Conservation (phyloP, 768 basidiomycete genomes). For the Thelephora aurantiotincta region DNA sequence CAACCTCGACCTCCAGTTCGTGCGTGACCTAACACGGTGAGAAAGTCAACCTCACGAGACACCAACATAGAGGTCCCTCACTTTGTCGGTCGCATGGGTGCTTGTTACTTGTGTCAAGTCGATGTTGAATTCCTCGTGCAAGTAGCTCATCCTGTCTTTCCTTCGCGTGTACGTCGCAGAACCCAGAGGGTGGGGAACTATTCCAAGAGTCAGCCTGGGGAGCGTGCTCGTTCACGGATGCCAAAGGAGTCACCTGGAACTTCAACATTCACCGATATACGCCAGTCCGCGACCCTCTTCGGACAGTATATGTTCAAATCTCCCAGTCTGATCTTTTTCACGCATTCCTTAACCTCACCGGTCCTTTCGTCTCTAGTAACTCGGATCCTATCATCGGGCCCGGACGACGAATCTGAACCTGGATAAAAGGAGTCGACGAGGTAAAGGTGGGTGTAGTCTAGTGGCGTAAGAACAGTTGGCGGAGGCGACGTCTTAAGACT, state of each 20-base stretch:
- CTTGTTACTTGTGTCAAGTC: constrained; percentile 89
- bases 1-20: constrained; percentile 85
- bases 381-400: constrained; percentile 48
- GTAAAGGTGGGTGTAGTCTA: constrained; percentile 65
- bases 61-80: constrained; percentile 22
- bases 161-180: constrained; percentile 42
- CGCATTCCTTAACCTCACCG: constrained; percentile 46
- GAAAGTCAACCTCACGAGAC: constrained; percentile 1
- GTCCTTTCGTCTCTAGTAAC: constrained; percentile 77
- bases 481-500: constrained; percentile 45
- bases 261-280: constrained; percentile 88
- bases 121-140: constrained; percentile 85
- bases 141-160: constrained; percentile 89
- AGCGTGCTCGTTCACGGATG: neutral
- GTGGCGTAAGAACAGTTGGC: constrained; percentile 35
- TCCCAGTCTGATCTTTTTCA: constrained; percentile 73
- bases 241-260: constrained; percentile 52
- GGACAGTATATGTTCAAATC: constrained; percentile 83
- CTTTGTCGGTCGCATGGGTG: constrained; percentile 22
- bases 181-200: constrained; percentile 60
- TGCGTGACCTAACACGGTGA: constrained; percentile 39
- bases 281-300: constrained; percentile 75
- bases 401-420: neutral
- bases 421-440: constrained; percentile 70
- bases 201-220: neutral